Conservation (phyloP, 73 alveolate species). For the Halteria grandinella region DNA sequence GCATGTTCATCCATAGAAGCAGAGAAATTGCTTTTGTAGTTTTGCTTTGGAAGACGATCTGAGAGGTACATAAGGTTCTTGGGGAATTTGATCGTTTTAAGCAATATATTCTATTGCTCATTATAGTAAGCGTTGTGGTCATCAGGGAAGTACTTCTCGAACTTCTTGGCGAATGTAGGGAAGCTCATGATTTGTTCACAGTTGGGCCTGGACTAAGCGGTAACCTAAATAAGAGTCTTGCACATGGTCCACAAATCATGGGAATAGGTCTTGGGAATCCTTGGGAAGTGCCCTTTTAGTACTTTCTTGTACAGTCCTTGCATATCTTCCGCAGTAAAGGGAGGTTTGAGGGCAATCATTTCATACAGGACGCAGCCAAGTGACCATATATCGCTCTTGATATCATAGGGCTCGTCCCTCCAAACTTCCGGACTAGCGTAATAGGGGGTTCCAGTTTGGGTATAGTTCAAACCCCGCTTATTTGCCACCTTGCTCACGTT, state of each 20-base stretch:
- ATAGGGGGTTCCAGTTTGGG: conserved; percentile 83
- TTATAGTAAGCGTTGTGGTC: background rate
- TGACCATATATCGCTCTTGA: conserved; percentile 84
- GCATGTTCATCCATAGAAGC: background rate
- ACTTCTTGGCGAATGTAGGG: conserved; percentile 64
- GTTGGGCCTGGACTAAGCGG: conserved; percentile 68
- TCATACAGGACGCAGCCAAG: conserved; percentile 82
- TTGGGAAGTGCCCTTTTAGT: conserved; percentile 63
- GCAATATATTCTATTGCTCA: conserved; percentile 49
- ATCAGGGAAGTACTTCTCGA: conserved; percentile 48
- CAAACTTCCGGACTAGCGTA: conserved; percentile 86
- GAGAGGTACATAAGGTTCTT: conserved; percentile 50
- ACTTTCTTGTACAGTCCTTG: conserved; percentile 75
- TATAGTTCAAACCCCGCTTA: conserved; percentile 63
- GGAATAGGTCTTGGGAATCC: conserved; percentile 69
- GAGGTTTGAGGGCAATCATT: conserved; percentile 71
- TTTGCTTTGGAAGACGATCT: conserved; percentile 54
- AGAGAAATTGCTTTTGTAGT: conserved; percentile 6
- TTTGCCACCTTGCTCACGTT: conserved; percentile 76
- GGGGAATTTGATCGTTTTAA: conserved; percentile 60
- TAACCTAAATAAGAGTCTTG: conserved; percentile 58
- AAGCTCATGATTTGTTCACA: conserved; percentile 70
- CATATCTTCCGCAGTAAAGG: conserved; percentile 82
- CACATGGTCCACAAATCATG: conserved; percentile 62
- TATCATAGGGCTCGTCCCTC: conserved; percentile 78